Evolutionary conservation across 495 filamentous ascomycete genomes (phyloP).

Genomic region (Tetracladium setigerum): DNA sequence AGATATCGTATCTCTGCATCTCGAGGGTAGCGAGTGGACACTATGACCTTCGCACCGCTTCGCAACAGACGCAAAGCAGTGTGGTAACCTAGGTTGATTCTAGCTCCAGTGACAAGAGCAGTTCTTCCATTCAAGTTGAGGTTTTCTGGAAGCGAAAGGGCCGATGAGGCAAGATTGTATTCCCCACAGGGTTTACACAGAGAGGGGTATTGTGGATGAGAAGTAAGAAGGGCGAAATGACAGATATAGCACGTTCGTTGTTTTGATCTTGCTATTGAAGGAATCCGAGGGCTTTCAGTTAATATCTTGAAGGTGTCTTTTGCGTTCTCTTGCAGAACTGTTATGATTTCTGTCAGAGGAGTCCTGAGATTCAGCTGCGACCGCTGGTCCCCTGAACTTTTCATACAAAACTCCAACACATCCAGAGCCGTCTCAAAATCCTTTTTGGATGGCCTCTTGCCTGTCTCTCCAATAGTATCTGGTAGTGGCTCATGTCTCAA

Average conservation of each 20-base stretch:
- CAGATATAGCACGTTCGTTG: slow-evolving; percentile 36
- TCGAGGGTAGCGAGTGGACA: slow-evolving; percentile 36
- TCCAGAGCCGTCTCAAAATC: slow-evolving; percentile 25
- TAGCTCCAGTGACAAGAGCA: slow-evolving; percentile 40
- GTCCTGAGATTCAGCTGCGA: slow-evolving; percentile 13
- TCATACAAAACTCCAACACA: slow-evolving; percentile 23
- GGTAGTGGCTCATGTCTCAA: neutral
- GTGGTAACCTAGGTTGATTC: slow-evolving; percentile 38
- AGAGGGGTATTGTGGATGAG: slow-evolving; percentile 27
- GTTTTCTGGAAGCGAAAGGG: slow-evolving; percentile 27
- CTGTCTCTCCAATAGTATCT: neutral
- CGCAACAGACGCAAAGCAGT: slow-evolving; percentile 36
- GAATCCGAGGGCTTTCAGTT: neutral
- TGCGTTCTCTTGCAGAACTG: slow-evolving; percentile 10
- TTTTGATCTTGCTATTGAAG: neutral
- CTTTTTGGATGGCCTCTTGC: slow-evolving; percentile 15
- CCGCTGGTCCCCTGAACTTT: neutral
- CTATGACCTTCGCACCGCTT: slow-evolving; percentile 41
- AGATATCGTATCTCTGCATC: slow-evolving; percentile 35
- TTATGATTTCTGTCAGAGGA: slow-evolving; percentile 20
- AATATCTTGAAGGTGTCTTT: neutral
- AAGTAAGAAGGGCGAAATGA: slow-evolving; percentile 19
- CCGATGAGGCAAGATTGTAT: slow-evolving; percentile 28
- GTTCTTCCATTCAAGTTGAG: slow-evolving; percentile 26
- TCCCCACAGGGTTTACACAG: slow-evolving; percentile 35